Percentiles rank a stretch among this genome's conserved stretches.
Conservation (phyloP, 78 protist genomes). For the Tieghemostelium lacteum region DNA sequence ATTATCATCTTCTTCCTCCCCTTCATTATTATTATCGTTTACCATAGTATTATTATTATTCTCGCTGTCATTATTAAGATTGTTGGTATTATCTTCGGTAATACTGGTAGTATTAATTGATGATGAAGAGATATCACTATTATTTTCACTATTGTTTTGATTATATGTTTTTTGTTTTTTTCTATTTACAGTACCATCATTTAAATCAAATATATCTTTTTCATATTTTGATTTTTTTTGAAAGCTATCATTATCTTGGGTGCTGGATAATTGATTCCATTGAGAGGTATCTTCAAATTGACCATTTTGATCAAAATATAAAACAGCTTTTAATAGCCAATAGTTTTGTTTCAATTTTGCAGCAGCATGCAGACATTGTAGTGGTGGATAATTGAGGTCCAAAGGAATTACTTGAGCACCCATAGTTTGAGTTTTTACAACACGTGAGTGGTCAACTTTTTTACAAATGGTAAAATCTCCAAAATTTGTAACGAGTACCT, state of each 20-base stretch:
- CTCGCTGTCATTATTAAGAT: too few relatives aligned
- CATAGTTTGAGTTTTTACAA: neutral
- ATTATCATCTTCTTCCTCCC: neutral
- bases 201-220: too few relatives aligned
- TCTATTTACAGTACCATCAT: too few relatives aligned
- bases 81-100: too few relatives aligned
- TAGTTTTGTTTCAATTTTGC: conserved; percentile 2
- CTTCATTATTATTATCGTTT: too few relatives aligned
- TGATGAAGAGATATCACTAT: too few relatives aligned
- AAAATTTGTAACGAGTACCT: neutral
- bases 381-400: conserved; percentile 16
- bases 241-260: too few relatives aligned
- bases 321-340: conserved; percentile 28
- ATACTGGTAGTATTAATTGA: too few relatives aligned
- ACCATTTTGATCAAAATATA: conserved; percentile 28
- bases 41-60: too few relatives aligned
- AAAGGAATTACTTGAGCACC: neutral
- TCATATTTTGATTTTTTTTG: too few relatives aligned
- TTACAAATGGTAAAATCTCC: conserved; percentile 22
- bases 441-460: conserved; percentile 1
- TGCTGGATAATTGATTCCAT: conserved; percentile 9
- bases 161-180: too few relatives aligned
- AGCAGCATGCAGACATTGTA: conserved; percentile 7
- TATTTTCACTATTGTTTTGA: too few relatives aligned
- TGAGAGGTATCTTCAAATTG: conserved; percentile 4